Evolutionary conservation across 257 asterid species (phyloP), one percentile per base, ranked within the genome.

Genomic region (Solanum pinnatisectum): DNA sequence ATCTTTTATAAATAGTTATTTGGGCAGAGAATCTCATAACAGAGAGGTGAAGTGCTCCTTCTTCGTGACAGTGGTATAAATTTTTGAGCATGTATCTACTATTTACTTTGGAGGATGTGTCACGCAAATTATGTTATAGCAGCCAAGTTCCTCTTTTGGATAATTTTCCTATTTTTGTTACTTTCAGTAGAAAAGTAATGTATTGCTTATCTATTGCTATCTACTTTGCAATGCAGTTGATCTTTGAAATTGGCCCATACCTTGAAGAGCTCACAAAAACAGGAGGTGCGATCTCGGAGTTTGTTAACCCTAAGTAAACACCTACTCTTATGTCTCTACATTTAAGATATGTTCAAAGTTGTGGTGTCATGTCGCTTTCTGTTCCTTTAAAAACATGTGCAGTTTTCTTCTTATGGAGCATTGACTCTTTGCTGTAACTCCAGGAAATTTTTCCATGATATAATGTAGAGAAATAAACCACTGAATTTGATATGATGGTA

Each of bases 231-330:
- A 81, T 81, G 91, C 96, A 97, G 99, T 92, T 97, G 92, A 97
- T 97, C 89, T 88, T 97, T 90, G 98, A 95, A 89, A 88, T 96
- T 90, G 97, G 98, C 42, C 95, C 99, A 37, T 97, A 96, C 93
- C 86, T 96, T 87, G 99, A 95, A 90, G 99, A 96, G 93, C 99
- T 96, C 90, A 90, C 96, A 15, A 96, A 93, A 90, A 97, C 99
- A 42, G 95, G 98, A 87, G 99, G 99, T 89, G 92, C 94, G 39
- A 97, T 97, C 86, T 92, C 93, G 92, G 99, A 97, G 97, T 97
- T 97, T 88, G 98, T 97, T 87, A 97, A 97, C 87, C 99, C 99
- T 68, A 97, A 97, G 99, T 97, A 94, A 93, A 87, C 85, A 85
- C 89, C 84, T 86, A 78, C 84, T 87, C 30, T 30, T 22, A 72